Percentiles rank a stretch among this genome's conserved stretches.
Evolutionary conservation across 2,329 filamentous ascomycete genomes (phyloP).

Genomic region (Elsinoe necatrix): DNA sequence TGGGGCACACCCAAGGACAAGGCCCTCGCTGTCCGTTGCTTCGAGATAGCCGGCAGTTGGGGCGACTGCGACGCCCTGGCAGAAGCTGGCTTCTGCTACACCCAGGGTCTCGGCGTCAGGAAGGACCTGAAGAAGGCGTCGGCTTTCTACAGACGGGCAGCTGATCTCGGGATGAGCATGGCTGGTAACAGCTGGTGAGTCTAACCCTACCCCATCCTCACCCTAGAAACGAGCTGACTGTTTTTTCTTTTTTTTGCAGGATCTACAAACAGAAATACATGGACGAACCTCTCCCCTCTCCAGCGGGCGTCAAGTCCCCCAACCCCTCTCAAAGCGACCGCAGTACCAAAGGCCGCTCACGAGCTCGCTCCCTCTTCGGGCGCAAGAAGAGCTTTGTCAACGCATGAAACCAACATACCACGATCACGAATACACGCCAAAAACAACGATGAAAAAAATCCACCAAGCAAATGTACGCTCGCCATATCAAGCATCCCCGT

Average conservation of each 20-base stretch:
- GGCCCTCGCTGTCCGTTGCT: constrained; percentile 76
- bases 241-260: constrained; percentile 56
- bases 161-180: constrained; percentile 92
- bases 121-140: constrained; percentile 95
- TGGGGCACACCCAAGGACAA: constrained; percentile 97
- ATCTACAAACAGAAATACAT: constrained; percentile 94
- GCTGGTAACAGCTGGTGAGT: constrained; percentile 95
- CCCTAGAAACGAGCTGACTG: no score
- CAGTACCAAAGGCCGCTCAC: background rate
- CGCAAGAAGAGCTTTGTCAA: constrained; percentile 17
- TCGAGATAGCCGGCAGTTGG: constrained; percentile 93
- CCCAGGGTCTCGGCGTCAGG: constrained; percentile 85
- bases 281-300: constrained; percentile 42
- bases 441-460: background rate
- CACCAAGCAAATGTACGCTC: background rate
- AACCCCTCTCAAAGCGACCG: constrained; percentile 10
- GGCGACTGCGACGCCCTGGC: constrained; percentile 89
- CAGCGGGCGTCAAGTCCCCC: constrained; percentile 6
- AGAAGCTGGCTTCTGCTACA: constrained; percentile 94
- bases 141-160: constrained; percentile 80
- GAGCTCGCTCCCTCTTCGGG: constrained; percentile 17
- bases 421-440: background rate
- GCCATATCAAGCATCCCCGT: background rate
- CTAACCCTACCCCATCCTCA: constrained; percentile 10
- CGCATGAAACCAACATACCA: background rate